phyloP scores from a whole-genome alignment of 106 monocot genomes.

The Apostasia ramifera region DNA sequence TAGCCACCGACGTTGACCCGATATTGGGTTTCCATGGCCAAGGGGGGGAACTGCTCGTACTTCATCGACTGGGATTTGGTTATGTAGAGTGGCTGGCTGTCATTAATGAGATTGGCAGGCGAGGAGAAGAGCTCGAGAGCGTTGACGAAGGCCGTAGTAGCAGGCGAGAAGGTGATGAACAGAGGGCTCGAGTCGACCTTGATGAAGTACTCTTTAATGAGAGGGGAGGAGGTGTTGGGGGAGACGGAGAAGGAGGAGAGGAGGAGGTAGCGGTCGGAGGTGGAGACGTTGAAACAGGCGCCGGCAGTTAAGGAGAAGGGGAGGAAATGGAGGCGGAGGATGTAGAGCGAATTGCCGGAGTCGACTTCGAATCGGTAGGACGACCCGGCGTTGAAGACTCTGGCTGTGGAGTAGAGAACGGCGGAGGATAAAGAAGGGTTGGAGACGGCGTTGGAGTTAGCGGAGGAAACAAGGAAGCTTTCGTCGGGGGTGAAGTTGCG shows the following conservation, averaged over 20 bases:
- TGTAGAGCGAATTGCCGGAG: slow-evolving; percentile 9
- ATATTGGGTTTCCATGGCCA: slow-evolving; percentile 35
- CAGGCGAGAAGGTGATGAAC: slow-evolving; percentile 32
- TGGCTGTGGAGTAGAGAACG: slow-evolving; percentile 33
- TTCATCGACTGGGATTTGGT: too few species aligned
- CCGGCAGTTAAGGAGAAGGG: slow-evolving; percentile 29
- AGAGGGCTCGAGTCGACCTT: slow-evolving; percentile 15
- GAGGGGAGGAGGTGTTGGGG: background rate
- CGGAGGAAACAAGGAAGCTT: slow-evolving; percentile 2
- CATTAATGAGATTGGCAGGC: slow-evolving; percentile 26
- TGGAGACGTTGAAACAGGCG: slow-evolving; percentile 40
- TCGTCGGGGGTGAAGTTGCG: slow-evolving; percentile 11
- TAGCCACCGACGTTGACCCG: slow-evolving; percentile 57
- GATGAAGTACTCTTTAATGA: slow-evolving; percentile 48
- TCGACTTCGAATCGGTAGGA: slow-evolving; percentile 23
- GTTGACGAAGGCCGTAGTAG: slow-evolving; percentile 36
- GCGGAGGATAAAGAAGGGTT: background rate
- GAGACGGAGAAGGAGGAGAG: slow-evolving; percentile 20
- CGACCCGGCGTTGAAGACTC: slow-evolving; percentile 18
- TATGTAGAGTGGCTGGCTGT: background rate
- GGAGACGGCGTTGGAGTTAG: slow-evolving; percentile 8
- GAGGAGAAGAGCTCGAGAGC: slow-evolving; percentile 55
- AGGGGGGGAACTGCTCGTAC: background rate
- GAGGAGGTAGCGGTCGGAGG: slow-evolving; percentile 22
- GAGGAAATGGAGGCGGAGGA: slow-evolving; percentile 66